These are phyloP conservation scores for Clavispora fructus DNA, from an alignment of 805 yeast species.

Conservation along the genomic window DNA sequence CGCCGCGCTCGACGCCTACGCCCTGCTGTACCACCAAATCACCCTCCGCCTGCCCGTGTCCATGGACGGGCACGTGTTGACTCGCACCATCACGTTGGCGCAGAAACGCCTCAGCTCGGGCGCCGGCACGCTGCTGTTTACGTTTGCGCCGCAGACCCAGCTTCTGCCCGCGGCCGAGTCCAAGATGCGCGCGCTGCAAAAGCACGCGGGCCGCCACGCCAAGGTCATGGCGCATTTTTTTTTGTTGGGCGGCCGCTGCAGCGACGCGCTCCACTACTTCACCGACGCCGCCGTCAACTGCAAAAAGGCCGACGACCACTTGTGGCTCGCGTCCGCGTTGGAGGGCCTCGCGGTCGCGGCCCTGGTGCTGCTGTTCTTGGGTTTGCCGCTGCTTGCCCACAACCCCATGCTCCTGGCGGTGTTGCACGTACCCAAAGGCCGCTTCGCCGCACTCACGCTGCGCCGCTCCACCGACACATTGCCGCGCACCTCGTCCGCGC, in stretches of 20 bases:
- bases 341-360: constrained; percentile 73
- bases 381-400: constrained; percentile 46
- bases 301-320: constrained; percentile 60
- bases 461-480: constrained; percentile 38
- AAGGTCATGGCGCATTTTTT: constrained; percentile 75
- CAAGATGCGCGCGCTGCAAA: constrained; percentile 32
- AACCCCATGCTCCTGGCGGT: constrained; percentile 28
- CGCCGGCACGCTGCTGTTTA: constrained; percentile 22
- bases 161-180: constrained; percentile 15
- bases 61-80: constrained; percentile 43
- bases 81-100: constrained; percentile 36
- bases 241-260: constrained; percentile 72
- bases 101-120: constrained; percentile 41
- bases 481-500: constrained; percentile 2
- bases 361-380: constrained; percentile 53
- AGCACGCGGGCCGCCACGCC: constrained; percentile 65
- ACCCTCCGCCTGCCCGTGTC: constrained; percentile 80
- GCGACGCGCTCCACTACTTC: constrained; percentile 66
- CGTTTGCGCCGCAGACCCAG: constrained; percentile 16
- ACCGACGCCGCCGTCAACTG: constrained; percentile 65
- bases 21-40: constrained; percentile 70
- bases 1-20: constrained; percentile 58
- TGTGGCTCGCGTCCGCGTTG: constrained; percentile 88
- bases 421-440: constrained; percentile 28
- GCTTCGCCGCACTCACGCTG: constrained; percentile 32